Evolutionary conservation across 768 basidiomycete species (phyloP), one percentile per base, ranked within the genome.

Genomic region (Exsudoporus frostii): DNA sequence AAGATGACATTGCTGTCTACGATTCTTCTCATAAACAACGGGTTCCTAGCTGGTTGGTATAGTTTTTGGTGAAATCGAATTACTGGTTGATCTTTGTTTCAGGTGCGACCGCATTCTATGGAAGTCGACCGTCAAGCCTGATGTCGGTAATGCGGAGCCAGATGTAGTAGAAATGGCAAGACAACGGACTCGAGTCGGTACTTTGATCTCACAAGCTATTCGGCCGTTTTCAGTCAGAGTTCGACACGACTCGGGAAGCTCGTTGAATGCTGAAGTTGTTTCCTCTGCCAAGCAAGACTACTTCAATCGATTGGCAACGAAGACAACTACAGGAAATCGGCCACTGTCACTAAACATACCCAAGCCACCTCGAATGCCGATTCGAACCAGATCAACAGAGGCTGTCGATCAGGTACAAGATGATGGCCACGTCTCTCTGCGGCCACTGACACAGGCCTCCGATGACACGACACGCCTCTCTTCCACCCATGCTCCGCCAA

Each of bases 81-180:
- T 29, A 39, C 25, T 53, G 41, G 29, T 52, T 54, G 25, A 65
- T 44, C 37, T 13, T 33, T n/a, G 5, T 36, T 53, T 7, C 48
- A 89, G 88, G 88, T 92, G 90, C 62, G 90, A 92, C 65, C 83
- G 90, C 19, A 88, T 92, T 41, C 70, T 92, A 5, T 92, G 84
- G 84, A 92, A 90, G 68, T 78, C 86, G 6, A 90, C 85, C 1
- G 75, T 88, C 24, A 63, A 73, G 29, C 78, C 78, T 15, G 76
- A 76, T 13, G 69, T 72, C 1, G 73, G 76, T 24, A 66, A 71
- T 9, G 77, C 75, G 33, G 72, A 71, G 15, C 73, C 76, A 10
- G 70, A 71, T n/a, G 30, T 65, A 45, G 61, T 65, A 34, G 59
- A 64, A 39, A 41, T 63, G 46, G 45, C 63, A 40, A 64, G 74